Evolutionary conservation across 225 moss, liverwort and hornwort genomes (phyloP), one percentile per base, ranked within the genome.

Genomic region (Lunularia cruciata): DNA sequence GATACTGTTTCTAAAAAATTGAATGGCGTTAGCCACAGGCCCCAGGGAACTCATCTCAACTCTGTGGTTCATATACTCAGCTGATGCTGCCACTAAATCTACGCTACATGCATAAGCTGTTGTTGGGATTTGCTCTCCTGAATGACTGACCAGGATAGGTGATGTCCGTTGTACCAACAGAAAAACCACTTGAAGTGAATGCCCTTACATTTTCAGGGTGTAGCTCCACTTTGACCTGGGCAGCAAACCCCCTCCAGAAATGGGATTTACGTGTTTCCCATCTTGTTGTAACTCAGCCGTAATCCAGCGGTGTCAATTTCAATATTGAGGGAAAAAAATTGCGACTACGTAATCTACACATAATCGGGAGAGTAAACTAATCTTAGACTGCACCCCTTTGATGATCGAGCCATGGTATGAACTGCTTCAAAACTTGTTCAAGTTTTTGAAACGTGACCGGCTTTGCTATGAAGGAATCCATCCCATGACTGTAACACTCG

Each of bases 391-490:
- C 68, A 38, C 58, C 51, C 35, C 70, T 76, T 27, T 31, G 65
- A 52, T 71, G 70, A 31, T 67, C 74, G 43, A 39, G 63, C 81
- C 92, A 90, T 57, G 88, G 81, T 76, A 92, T 78, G 47, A 88
- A 92, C 60, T 90, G 81, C 67, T 78, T 82, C 42, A 92, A 73
- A 25, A 83, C 88, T 69, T 88, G 84, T 78, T 90, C 83, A 28
- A 92, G 76, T 68, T 89, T 92, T 38, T 76, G 80, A 8, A 92
- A 86, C 8, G 92, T 89, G 19, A 92, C 86, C 35, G 89, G 89
- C 77, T 92, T 92, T 42, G 92, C 86, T 14, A 92, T 81, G 62
- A 92, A 90, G 9, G 85, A 92, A 69, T 90, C 92, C 89, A 92
- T 90, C 57, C 92, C 92, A 54, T 89, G 83, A 36, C 73, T 62